These are phyloP conservation scores for Rhodotorula sp. DNA, from an alignment of 1,284 basidiomycete genomes.

Conservation along the genomic window DNA sequence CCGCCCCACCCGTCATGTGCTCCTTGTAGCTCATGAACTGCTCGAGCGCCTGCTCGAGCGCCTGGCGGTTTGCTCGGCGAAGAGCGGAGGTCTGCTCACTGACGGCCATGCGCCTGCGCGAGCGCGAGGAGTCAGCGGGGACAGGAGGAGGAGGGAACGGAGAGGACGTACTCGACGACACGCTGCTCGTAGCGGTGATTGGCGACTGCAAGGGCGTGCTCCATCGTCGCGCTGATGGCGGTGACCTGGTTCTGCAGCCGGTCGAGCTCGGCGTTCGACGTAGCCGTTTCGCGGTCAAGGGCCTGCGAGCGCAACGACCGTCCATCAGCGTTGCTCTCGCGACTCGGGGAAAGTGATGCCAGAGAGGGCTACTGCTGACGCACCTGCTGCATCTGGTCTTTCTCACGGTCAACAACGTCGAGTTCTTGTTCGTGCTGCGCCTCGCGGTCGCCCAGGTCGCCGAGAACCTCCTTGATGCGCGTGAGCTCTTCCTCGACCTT, in stretches of 20 bases:
- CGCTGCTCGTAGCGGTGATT: slow-evolving; percentile 36
- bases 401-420: slow-evolving; percentile 41
- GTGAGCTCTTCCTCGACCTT: slow-evolving; percentile 28
- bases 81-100: slow-evolving; percentile 23
- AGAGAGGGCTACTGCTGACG: neutral
- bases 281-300: slow-evolving; percentile 28
- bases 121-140: neutral
- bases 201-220: slow-evolving; percentile 21
- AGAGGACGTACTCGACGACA: slow-evolving; percentile 29
- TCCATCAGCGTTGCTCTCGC: neutral
- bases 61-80: slow-evolving; percentile 23
- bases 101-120: slow-evolving; percentile 12
- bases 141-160: neutral
- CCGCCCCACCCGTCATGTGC: slow-evolving; percentile 26
- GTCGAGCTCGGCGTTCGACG: slow-evolving; percentile 31
- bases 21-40: slow-evolving; percentile 33
- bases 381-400: slow-evolving; percentile 43
- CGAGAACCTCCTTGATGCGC: slow-evolving; percentile 37
- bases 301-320: slow-evolving; percentile 11
- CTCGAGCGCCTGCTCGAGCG: slow-evolving; percentile 32
- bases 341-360: neutral
- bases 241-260: slow-evolving; percentile 32
- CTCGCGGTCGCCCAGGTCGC: slow-evolving; percentile 34
- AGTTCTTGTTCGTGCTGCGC: slow-evolving; percentile 32
- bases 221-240: slow-evolving; percentile 28